Evolutionary conservation across 352 stramenopile genomes (phyloP).

Genomic region (Phytophthora pseudosyringae): DNA sequence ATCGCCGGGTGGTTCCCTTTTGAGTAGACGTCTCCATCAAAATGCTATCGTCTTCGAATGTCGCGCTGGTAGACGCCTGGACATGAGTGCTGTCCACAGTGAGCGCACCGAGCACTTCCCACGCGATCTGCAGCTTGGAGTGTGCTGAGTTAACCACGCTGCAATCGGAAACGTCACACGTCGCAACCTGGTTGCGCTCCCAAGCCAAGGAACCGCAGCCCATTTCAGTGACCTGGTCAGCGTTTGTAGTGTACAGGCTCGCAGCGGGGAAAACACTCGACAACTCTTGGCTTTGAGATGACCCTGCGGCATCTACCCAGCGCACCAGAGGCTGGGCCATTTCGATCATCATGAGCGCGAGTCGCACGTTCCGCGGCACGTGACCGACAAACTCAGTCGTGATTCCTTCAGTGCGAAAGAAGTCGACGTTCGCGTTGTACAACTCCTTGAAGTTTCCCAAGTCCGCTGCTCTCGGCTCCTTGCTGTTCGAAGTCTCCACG

Average conservation of each 20-base stretch:
- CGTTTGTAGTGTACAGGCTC: constrained; percentile 46
- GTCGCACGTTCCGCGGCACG: constrained; percentile 94
- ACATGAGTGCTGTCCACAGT: constrained; percentile 77
- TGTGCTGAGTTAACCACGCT: constrained; percentile 20
- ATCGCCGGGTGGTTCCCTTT: constrained; percentile 63
- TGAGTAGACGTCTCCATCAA: constrained; percentile 52
- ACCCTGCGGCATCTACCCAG: constrained; percentile 55
- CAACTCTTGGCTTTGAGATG: constrained; percentile 21
- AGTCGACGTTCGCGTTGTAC: constrained; percentile 74
- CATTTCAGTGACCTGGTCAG: constrained; percentile 54
- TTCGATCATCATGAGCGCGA: constrained; percentile 96
- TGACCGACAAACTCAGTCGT: constrained; percentile 84
- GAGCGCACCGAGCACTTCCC: constrained; percentile 82
- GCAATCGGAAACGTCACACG: constrained; percentile 57
- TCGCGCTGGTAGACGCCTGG: constrained; percentile 58
- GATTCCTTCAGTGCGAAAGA: constrained; percentile 43
- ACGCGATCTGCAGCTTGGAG: constrained; percentile 70
- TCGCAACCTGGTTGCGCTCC: constrained; percentile 46
- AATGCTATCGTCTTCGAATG: constrained; percentile 55
- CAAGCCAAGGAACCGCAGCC: constrained; percentile 53
- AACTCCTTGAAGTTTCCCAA: constrained; percentile 83
- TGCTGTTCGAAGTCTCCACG: constrained; percentile 95
- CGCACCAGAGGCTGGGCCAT: constrained; percentile 95
- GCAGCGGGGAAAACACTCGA: constrained; percentile 50
- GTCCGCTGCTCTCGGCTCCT: constrained; percentile 70